A percentile compares a stretch with the other conserved stretches of the same genome.
Evolutionary conservation across 768 basidiomycete genomes (phyloP).

Genomic region (Leccinum uliginosum): DNA sequence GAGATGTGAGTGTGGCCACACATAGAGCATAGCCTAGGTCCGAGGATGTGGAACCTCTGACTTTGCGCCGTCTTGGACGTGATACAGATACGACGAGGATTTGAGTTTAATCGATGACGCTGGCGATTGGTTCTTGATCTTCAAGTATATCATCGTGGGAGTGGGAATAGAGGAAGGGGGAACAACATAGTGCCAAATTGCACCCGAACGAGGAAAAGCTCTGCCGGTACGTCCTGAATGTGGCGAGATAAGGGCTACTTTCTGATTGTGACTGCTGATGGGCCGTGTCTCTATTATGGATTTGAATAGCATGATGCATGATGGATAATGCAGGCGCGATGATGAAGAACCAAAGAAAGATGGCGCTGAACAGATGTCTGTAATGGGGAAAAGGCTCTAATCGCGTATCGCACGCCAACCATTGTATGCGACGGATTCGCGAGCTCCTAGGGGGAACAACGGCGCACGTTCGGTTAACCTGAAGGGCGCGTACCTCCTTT

Average conservation of each 20-base stretch:
- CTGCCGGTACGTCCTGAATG: neutral
- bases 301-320: neutral
- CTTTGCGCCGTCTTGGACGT: neutral
- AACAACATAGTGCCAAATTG: neutral
- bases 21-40: neutral
- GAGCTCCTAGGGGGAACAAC: neutral
- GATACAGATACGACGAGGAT: neutral
- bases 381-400: neutral
- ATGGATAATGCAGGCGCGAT: neutral
- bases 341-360: neutral
- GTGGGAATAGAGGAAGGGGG: neutral
- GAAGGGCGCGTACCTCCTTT: neutral
- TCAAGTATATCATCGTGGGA: neutral
- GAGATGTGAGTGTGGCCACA: neutral
- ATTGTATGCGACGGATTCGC: neutral
- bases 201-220: neutral
- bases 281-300: neutral
- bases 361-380: neutral
- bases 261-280: neutral
- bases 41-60: neutral
- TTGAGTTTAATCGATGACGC: neutral
- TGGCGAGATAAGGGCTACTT: neutral
- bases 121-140: neutral
- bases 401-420: neutral
- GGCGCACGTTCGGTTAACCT: neutral